Evolutionary conservation across 345 rosid genomes (phyloP).

Genomic region (Moricandia moricandioides): DNA sequence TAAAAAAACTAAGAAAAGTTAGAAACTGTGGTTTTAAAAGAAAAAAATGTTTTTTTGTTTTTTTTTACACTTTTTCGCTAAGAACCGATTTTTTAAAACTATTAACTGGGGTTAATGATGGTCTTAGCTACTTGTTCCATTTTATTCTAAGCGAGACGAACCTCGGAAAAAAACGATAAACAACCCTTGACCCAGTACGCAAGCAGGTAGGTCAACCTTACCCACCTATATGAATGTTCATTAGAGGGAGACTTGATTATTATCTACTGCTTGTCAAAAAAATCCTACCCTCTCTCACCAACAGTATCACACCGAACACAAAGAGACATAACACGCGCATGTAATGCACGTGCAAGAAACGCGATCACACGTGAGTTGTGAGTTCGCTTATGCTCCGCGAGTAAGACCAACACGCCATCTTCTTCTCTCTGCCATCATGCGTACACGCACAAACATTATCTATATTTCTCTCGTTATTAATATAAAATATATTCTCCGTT

Average conservation of each 20-base stretch:
- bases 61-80: no score
- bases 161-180: background rate
- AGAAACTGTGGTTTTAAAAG: no score
- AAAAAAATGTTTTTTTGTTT: no score
- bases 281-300: constrained; percentile 9
- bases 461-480: background rate
- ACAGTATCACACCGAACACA: background rate
- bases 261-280: background rate
- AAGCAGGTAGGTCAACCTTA: background rate
- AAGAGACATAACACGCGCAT: constrained; percentile 3
- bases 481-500: background rate
- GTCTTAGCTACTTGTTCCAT: no score
- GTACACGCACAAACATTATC: constrained; percentile 10
- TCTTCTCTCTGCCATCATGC: constrained; percentile 1
- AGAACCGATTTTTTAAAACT: no score
- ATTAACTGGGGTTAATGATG: no score
- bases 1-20: no score
- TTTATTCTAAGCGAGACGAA: background rate
- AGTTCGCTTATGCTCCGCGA: constrained; percentile 25
- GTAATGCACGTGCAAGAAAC: background rate
- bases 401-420: constrained; percentile 30
- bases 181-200: constrained; percentile 4
- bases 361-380: constrained; percentile 28
- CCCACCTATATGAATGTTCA: background rate
- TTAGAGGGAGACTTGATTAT: background rate